Evolutionary conservation across 148 eudicot species (phyloP).

Genomic region (Persicaria maculosa): DNA sequence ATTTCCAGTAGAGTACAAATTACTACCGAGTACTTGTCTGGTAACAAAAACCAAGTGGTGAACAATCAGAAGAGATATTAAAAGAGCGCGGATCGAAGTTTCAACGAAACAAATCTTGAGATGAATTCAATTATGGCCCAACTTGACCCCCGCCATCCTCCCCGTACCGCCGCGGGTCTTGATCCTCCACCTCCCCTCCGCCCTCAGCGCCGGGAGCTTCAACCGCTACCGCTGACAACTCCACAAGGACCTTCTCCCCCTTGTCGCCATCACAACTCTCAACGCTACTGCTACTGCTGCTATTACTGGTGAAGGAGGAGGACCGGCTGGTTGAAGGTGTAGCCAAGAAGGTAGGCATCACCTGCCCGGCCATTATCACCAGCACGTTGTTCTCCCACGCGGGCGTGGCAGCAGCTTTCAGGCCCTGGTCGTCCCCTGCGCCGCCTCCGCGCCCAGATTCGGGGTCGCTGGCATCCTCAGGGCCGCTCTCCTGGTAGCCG

Average conservation of each 20-base stretch:
- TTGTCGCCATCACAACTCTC: background rate
- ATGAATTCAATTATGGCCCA: background rate
- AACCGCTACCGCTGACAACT: background rate
- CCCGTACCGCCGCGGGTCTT: background rate
- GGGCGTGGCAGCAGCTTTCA: background rate
- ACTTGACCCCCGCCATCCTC: too few relatives aligned
- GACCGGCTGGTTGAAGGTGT: background rate
- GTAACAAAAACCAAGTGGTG: background rate
- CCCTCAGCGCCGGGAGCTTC: background rate
- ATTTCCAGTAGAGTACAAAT: background rate
- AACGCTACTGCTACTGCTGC: background rate
- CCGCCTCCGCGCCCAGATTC: conserved; percentile 1
- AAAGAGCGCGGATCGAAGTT: background rate
- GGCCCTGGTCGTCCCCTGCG: background rate
- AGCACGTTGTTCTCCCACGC: conserved; percentile 5
- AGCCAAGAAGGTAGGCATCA: background rate
- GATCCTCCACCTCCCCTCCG: background rate
- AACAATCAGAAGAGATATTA: background rate
- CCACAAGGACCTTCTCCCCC: background rate
- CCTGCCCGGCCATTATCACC: conserved; percentile 7
- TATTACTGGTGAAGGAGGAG: conserved; percentile 3
- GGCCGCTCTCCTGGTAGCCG: conserved; percentile 8
- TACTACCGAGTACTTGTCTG: too few relatives aligned
- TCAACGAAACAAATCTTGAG: background rate
- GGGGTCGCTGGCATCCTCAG: conserved; percentile 2